A percentile compares a stretch with the other conserved stretches of the same genome.
These are phyloP conservation scores for Xylaria castorea DNA, from an alignment of 495 filamentous ascomycete species.

Conservation along the genomic window DNA sequence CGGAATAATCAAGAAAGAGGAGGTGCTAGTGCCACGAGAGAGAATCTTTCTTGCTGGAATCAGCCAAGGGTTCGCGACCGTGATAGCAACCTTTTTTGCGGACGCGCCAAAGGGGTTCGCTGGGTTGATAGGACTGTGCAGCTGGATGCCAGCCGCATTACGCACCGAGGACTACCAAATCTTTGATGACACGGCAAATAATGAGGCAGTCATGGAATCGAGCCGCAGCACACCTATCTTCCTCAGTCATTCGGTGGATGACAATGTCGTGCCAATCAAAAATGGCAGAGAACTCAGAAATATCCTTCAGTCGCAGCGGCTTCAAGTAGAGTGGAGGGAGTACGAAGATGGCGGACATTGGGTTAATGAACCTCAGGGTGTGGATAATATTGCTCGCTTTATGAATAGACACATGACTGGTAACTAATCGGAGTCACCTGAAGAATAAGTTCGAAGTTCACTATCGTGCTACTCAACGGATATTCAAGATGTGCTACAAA, in stretches of 20 bases:
- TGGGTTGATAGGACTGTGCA: constrained; percentile 62
- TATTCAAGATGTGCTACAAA: neutral
- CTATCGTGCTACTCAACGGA: neutral
- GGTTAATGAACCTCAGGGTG: constrained; percentile 58
- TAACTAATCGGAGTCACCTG: constrained; percentile 2
- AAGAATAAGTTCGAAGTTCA: neutral
- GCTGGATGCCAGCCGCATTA: constrained; percentile 55
- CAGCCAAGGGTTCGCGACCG: constrained; percentile 52
- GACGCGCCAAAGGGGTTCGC: constrained; percentile 35
- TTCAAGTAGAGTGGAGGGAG: constrained; percentile 55
- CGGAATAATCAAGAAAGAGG: constrained; percentile 39
- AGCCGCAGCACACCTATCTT: constrained; percentile 51
- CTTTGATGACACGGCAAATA: constrained; percentile 2
- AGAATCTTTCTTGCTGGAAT: constrained; percentile 46
- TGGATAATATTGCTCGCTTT: constrained; percentile 59
- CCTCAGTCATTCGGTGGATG: constrained; percentile 60
- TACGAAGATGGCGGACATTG: constrained; percentile 65
- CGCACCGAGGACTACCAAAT: constrained; percentile 24
- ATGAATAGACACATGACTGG: constrained; percentile 27
- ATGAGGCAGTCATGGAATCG: neutral
- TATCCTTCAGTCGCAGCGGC: constrained; percentile 43
- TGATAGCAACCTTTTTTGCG: constrained; percentile 50
- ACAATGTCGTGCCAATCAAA: constrained; percentile 55
- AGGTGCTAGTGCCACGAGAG: constrained; percentile 34
- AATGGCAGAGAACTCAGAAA: constrained; percentile 52